Percentiles rank a stretch among this genome's conserved stretches.
Evolutionary conservation across 495 filamentous ascomycete genomes (phyloP).

Genomic region (Penicillium herquei): DNA sequence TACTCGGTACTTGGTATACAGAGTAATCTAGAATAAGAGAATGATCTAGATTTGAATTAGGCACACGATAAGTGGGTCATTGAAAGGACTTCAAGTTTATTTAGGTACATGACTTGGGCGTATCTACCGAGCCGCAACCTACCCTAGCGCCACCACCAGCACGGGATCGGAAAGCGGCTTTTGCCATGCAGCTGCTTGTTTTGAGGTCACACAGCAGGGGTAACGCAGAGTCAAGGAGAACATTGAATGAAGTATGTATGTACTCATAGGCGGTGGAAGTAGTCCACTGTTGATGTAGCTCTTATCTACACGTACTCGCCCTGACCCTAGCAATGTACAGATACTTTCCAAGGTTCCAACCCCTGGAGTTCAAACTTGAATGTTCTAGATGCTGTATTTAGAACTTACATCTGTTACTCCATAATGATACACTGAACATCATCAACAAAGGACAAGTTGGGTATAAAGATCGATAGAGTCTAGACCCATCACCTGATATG

Average conservation of each 20-base stretch:
- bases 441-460: not conserved
- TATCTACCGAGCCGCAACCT: slow-evolving; percentile 13
- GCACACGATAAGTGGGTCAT: too few species aligned
- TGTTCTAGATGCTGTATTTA: not conserved
- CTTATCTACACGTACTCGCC: too few species aligned
- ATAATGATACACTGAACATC: too few species aligned
- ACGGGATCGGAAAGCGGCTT: slow-evolving; percentile 12
- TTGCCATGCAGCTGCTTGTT: slow-evolving; percentile 18
- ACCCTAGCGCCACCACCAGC: slow-evolving; percentile 19
- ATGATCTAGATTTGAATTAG: too few species aligned
- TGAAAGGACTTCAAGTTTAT: not conserved
- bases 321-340: not conserved
- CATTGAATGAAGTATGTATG: not conserved
- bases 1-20: too few species aligned
- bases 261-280: not conserved
- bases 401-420: too few species aligned
- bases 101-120: not conserved
- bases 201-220: not conserved
- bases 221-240: too few species aligned
- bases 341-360: not conserved
- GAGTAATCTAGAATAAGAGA: too few species aligned
- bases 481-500: slow-evolving; percentile 13
- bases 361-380: not conserved
- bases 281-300: too few species aligned
- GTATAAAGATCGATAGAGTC: not conserved